Evolutionary conservation across 1,139 yeast species (phyloP).

Genomic region (Saccharomyces hybrid): DNA sequence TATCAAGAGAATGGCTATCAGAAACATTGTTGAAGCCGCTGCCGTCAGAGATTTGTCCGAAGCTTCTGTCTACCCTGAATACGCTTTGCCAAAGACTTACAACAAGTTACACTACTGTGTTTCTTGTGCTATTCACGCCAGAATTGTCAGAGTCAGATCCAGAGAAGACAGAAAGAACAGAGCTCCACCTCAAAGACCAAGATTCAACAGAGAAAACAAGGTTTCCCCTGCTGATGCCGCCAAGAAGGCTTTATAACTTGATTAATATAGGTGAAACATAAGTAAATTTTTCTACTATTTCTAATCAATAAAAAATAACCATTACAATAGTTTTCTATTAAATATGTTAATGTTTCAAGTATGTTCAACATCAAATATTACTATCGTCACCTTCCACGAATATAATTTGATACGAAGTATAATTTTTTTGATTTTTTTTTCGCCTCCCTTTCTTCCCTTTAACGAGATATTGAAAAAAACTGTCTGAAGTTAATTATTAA

Average conservation of each 20-base stretch:
- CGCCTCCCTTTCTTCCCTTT: background rate
- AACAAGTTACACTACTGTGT: constrained; percentile 99
- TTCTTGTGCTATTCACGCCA: constrained; percentile 99
- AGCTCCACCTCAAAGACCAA: constrained; percentile 98
- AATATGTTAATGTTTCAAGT: no score
- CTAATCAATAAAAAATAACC: background rate
- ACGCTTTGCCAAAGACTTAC: constrained; percentile 99
- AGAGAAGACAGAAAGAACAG: constrained; percentile 98
- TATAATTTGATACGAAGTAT: no score
- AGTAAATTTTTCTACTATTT: background rate
- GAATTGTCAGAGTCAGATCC: constrained; percentile 99
- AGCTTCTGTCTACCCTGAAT: constrained; percentile 98
- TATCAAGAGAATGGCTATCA: constrained; percentile 99
- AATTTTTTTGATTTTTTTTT: background rate
- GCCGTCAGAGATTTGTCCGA: constrained; percentile 99
- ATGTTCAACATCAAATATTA: background rate
- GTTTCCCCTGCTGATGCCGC: constrained; percentile 98
- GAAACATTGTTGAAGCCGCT: constrained; percentile 99
- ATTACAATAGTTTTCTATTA: background rate
- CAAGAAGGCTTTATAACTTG: constrained; percentile 62
- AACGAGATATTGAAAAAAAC: background rate
- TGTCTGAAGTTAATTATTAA: background rate
- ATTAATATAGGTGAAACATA: background rate
- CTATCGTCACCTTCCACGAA: background rate
- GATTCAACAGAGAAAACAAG: constrained; percentile 87